Evolutionary conservation across 495 filamentous ascomycete species (phyloP), one percentile per base, ranked within the genome.

Genomic region (Daldinia childiae): DNA sequence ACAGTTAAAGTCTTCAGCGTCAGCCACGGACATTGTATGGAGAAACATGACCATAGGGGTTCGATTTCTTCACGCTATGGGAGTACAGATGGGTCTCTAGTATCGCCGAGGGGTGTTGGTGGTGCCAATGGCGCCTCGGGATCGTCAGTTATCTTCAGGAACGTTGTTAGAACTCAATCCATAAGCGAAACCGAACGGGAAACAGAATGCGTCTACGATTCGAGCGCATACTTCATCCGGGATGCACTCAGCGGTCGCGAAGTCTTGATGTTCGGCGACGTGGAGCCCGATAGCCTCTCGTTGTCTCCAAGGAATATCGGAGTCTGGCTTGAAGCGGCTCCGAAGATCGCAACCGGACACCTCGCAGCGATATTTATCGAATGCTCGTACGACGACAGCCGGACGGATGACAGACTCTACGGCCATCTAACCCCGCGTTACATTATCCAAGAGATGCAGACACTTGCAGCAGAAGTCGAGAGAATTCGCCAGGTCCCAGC

Each of bases 261-360:
- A 80, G 87, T 98, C 26, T 87, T 99, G 50, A 90, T 99, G 63
- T 98, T 97, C 76, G 95, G 95, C 43, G 95, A 99, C 73, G 90
- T 98, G 38, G 95, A 99, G 76, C 94, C 95, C 8, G 95, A 99
- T 76, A 89, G 89, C 9, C 79, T 98, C 51, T 95, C 93, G 0
- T 78, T 93, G 4, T 88, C 87, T 4, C 92, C 93, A n/a, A 89
- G 93, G 32, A 99, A 93, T 69, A 81, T 79, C 36, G 83, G 81
- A 9, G 89, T 98, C 11, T 99, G 95, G 95, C 82, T 84, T 51
- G 89, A 93, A 71, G 94, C 95, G 1, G 96, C 93, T 0, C 90
- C 89, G 9, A 96, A 95, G 73, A 87, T 98, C 21, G 88, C 82
- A 4, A 77, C 81, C 1, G 91, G 92, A 1, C 81, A 84, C 11